Percentiles rank a stretch among this genome's conserved stretches.
These are phyloP conservation scores for Angomonas deanei DNA, from an alignment of 208 protist species.

Conservation along the genomic window DNA sequence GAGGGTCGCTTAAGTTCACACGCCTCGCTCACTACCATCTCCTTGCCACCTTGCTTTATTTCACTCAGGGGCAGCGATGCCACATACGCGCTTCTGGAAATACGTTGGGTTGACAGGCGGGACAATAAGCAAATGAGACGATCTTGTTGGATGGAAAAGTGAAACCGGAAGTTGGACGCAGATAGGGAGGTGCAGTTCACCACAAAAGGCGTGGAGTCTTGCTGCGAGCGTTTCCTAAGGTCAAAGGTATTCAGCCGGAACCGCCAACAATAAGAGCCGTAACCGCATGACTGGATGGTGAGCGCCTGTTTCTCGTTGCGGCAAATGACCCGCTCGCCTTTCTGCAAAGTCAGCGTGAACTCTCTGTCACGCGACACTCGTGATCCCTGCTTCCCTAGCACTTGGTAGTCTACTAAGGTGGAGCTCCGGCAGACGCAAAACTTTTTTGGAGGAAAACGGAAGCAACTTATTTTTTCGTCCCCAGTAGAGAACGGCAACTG, in stretches of 20 bases:
- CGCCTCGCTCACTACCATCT: neutral
- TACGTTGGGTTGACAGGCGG: neutral
- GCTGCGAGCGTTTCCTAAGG: neutral
- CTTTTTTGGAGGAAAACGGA: neutral
- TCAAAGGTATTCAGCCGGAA: neutral
- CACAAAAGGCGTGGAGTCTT: neutral
- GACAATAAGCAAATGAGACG: neutral
- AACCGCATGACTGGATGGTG: neutral
- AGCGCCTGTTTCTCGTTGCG: neutral
- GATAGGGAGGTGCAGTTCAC: neutral
- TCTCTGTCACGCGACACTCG: conserved; percentile 1
- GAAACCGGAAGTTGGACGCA: neutral
- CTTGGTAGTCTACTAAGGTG: conserved; percentile 1
- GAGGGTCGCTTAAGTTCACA: conserved; percentile 16
- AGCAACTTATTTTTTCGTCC: neutral
- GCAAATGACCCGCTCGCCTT: conserved; percentile 8
- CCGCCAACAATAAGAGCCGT: neutral
- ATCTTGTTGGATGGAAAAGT: neutral
- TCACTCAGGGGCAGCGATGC: neutral
- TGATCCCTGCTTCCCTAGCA: conserved; percentile 17
- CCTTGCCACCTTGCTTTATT: neutral
- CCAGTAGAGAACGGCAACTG: neutral
- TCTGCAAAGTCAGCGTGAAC: neutral
- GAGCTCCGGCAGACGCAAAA: neutral
- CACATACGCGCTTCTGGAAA: neutral